Base-by-base conservation (phyloP, 257 asterid species). In the Jacaranda copaia region DNA sequence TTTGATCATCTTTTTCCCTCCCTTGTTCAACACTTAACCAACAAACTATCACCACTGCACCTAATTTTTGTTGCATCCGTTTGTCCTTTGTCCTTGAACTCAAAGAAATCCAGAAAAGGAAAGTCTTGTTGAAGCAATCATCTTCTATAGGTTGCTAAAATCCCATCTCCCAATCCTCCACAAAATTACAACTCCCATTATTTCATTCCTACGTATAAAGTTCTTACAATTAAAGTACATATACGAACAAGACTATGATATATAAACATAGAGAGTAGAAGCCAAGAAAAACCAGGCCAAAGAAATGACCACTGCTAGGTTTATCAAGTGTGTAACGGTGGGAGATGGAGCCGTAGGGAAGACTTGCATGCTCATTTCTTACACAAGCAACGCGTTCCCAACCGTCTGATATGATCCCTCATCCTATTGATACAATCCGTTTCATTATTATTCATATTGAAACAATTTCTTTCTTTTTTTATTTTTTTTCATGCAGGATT, bases 291-390 rank as follows among this genome's bases (percentile, higher is more conserved):
- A 40, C 13, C 8, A 71, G 32, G 42, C 5, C 18, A 10, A 75
- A 58, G 20, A 70, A 52, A 92, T 92, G 96, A 83, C 83, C 7
- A 88, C 97, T 0, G 88, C 98, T 5, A 85, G 89, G 76, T 93
- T 92, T 70, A 85, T 91, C 82, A 93, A 93, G 81, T 93, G 98
- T 71, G 98, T 93, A 0, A 91, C 96, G 0, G 95, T 93, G 15
- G 98, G 98, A 16, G 97, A 93, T 60, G 97, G 98, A 3, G 97
- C 97, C 0, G 97, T 93, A 4, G 98, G 97, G 56, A 93, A 91
- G 71, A 93, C 98, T 2, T 93, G 97, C 84, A 84, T 93, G 96
- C 93, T 93, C 75, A 93, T 93, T 74, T 93, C 98, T 53, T 93
- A 91, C 86, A 93, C 96, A 7, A 91, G 94, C 74, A 93, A 93